Conservation (phyloP, 768 basidiomycete genomes). For the Pleurotus citrinopileatus region DNA sequence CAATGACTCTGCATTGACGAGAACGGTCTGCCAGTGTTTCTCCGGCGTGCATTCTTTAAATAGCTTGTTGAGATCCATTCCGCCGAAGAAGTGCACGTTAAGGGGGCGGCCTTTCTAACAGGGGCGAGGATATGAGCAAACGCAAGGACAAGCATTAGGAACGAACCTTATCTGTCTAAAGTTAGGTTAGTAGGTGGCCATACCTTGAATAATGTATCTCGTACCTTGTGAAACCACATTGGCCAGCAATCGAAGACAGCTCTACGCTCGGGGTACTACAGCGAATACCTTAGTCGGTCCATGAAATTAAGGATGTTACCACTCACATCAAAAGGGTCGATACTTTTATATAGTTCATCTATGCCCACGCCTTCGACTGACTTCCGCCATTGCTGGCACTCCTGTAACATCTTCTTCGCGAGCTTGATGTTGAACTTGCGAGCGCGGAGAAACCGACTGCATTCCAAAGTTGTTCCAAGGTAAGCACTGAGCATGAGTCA, state of each 20-base stretch:
- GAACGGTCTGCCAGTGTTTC: conserved; percentile 57
- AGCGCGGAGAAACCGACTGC: conserved; percentile 79
- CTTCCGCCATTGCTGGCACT: conserved; percentile 68
- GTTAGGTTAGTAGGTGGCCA: not conserved
- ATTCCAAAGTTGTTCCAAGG: not conserved
- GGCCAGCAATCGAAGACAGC: conserved; percentile 76
- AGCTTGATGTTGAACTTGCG: conserved; percentile 59
- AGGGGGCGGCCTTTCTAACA: conserved; percentile 66
- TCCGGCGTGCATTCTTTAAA: conserved; percentile 58
- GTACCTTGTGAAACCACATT: conserved; percentile 75
- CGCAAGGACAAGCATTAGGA: too few species aligned
- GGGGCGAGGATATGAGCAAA: not conserved
- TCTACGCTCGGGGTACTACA: conserved; percentile 66
- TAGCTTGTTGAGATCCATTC: conserved; percentile 54
- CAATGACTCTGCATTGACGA: conserved; percentile 66
- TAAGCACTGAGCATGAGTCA: not conserved
- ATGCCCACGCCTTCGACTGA: conserved; percentile 64
- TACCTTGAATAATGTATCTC: conserved; percentile 13
- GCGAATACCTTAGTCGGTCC: not conserved
- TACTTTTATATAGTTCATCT: conserved; percentile 56
- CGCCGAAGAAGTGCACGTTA: conserved; percentile 63
- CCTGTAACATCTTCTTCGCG: conserved; percentile 61
- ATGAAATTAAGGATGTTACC: not conserved
- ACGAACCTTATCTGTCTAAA: conserved; percentile 66
- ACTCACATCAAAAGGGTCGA: conserved; percentile 72